Percentiles rank a stretch among this genome's conserved stretches.
Conservation (phyloP, 192 early-diverging fungal genomes). For the Fimicolochytrium jonesii region DNA sequence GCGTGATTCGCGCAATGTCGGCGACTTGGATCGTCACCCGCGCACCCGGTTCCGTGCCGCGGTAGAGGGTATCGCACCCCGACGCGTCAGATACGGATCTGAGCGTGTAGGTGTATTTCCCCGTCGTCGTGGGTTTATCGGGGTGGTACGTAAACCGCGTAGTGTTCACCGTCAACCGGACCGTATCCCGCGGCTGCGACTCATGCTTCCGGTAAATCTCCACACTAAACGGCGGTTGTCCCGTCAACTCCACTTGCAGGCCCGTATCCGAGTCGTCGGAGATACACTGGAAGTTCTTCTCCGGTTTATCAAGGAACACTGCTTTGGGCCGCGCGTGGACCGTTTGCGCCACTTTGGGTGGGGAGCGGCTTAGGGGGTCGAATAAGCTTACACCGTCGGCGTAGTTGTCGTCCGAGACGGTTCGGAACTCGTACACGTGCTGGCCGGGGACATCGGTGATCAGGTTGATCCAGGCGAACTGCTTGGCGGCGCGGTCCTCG, state of each 20-base stretch:
- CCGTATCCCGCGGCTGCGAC: constrained; percentile 27
- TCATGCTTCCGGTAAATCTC: constrained; percentile 41
- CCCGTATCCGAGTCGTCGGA: constrained; percentile 27
- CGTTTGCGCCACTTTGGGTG: constrained; percentile 14
- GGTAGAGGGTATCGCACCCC: constrained; percentile 30
- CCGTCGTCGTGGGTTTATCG: constrained; percentile 26
- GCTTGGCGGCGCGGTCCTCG: constrained; percentile 17
- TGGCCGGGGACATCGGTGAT: constrained; percentile 33
- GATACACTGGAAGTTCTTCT: constrained; percentile 37
- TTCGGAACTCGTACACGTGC: constrained; percentile 34
- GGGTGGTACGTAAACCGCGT: constrained; percentile 20
- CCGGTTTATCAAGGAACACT: constrained; percentile 27
- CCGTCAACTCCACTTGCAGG: constrained; percentile 31
- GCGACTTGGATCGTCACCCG: constrained; percentile 32
- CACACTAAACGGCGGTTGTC: constrained; percentile 36
- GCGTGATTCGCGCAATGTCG: constrained; percentile 43
- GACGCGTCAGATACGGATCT: constrained; percentile 32
- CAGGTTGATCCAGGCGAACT: constrained; percentile 23
- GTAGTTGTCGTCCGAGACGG: constrained; percentile 46
- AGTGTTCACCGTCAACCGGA: constrained; percentile 22
- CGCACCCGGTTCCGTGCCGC: background rate
- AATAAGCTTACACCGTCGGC: too few species aligned
- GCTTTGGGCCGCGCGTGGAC: constrained; percentile 38
- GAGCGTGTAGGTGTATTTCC: constrained; percentile 37
- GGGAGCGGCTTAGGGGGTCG: too few species aligned